Evolutionary conservation across 805 yeast species (phyloP).

Genomic region (Barnettozyma siamensis): DNA sequence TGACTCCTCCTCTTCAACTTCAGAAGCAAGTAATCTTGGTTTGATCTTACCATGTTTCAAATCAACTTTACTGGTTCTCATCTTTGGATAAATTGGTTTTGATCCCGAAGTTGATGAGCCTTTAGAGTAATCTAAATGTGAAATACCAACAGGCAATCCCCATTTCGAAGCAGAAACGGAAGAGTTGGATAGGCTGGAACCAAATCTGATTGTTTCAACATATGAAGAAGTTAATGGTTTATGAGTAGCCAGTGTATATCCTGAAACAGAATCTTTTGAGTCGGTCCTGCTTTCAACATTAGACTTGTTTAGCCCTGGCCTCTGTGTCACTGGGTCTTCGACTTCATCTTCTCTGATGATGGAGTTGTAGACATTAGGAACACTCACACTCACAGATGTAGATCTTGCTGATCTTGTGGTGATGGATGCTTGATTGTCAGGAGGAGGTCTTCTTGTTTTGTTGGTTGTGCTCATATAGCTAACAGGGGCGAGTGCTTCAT

Average conservation of each 20-base stretch:
- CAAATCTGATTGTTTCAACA: slow-evolving; percentile 37
- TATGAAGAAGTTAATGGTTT: slow-evolving; percentile 49
- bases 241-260: slow-evolving; percentile 14
- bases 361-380: slow-evolving; percentile 13
- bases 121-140: slow-evolving; percentile 36
- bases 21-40: slow-evolving; percentile 67
- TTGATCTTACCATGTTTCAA: slow-evolving; percentile 58
- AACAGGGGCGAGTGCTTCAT: slow-evolving; percentile 30
- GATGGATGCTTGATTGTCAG: slow-evolving; percentile 27
- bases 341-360: slow-evolving; percentile 10
- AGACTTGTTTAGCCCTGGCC: neutral
- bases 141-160: slow-evolving; percentile 51
- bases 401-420: slow-evolving; percentile 33
- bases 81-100: slow-evolving; percentile 8
- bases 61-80: slow-evolving; percentile 30
- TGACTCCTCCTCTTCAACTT: slow-evolving; percentile 60
- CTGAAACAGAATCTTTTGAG: neutral
- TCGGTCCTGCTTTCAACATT: neutral
- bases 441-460: slow-evolving; percentile 34
- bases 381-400: slow-evolving; percentile 25
- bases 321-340: neutral
- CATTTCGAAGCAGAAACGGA: slow-evolving; percentile 41
- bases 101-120: slow-evolving; percentile 3
- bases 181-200: slow-evolving; percentile 44
- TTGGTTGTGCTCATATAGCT: slow-evolving; percentile 14